Evolutionary conservation across 352 stramenopile species (phyloP).

Genomic region (Elongisporangium anandrum): DNA sequence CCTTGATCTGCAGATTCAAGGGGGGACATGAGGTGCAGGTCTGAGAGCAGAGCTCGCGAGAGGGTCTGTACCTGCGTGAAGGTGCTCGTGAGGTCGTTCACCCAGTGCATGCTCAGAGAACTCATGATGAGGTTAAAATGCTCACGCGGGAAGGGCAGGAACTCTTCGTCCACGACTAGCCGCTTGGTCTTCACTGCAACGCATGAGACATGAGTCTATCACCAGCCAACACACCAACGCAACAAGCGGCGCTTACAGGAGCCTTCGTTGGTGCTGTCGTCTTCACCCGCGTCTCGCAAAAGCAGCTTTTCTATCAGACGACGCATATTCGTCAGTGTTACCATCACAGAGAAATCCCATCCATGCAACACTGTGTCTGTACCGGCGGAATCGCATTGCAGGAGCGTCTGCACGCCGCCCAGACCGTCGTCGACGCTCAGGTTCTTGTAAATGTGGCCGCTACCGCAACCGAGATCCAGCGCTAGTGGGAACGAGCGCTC

Average conservation of each 20-base stretch:
- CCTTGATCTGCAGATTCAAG: conserved; percentile 39
- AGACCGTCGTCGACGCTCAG: conserved; percentile 66
- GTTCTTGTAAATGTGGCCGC: conserved; percentile 81
- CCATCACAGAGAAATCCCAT: not conserved
- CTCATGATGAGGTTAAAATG: conserved; percentile 97
- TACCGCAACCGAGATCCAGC: conserved; percentile 75
- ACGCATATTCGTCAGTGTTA: not conserved
- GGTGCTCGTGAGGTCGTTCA: conserved; percentile 93
- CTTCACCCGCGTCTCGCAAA: conserved; percentile 46
- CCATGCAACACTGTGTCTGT: not conserved
- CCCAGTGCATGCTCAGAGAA: conserved; percentile 94
- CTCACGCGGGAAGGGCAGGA: conserved; percentile 91
- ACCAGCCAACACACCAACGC: not conserved
- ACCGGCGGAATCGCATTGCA: conserved; percentile 78
- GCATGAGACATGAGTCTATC: not conserved
- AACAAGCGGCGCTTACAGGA: conserved; percentile 4
- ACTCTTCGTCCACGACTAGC: conserved; percentile 89
- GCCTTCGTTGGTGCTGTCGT: conserved; percentile 9
- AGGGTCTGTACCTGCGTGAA: conserved; percentile 53
- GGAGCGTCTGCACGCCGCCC: conserved; percentile 66
- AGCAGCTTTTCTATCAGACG: conserved; percentile 59
- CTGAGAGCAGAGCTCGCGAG: not conserved
- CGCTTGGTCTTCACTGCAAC: conserved; percentile 64
- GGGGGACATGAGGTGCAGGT: not conserved
- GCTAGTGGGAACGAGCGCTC: conserved; percentile 77